Conservation (phyloP, 139 green algal genomes). For the Gonium pectorale region DNA sequence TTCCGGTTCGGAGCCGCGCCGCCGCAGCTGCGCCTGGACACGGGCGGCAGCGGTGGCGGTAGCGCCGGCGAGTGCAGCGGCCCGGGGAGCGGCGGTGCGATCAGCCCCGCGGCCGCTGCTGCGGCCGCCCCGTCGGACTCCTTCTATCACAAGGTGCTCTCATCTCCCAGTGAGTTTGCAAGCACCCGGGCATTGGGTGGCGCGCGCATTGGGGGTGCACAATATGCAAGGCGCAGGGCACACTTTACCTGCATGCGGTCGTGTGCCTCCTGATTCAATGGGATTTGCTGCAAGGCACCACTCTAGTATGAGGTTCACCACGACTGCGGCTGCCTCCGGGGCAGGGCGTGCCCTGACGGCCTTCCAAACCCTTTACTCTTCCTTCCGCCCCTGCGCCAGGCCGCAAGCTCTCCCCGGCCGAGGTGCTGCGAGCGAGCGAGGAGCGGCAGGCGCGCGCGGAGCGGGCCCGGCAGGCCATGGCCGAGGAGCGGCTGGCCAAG, state of each 20-base stretch:
- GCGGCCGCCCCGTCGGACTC: neutral
- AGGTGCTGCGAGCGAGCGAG: slow-evolving; percentile 45
- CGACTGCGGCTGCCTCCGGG: no score
- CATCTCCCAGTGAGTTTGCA: slow-evolving; percentile 18
- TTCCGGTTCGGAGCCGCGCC: slow-evolving; percentile 6
- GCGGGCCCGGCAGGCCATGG: slow-evolving; percentile 56
- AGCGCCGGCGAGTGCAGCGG: neutral
- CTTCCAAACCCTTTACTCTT: neutral
- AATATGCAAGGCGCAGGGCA: no score
- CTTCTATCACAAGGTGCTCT: slow-evolving; percentile 28
- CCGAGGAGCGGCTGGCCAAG: slow-evolving; percentile 53
- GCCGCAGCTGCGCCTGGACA: slow-evolving; percentile 17
- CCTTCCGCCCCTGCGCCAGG: slow-evolving; percentile 5
- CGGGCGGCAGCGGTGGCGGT: neutral
- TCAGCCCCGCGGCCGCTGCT: neutral
- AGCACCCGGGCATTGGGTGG: no score
- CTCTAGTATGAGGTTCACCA: no score
- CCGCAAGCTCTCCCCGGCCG: slow-evolving; percentile 46
- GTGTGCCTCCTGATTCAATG: no score
- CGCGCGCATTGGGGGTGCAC: no score
- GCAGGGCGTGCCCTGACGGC: no score
- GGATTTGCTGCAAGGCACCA: no score
- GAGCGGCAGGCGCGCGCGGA: slow-evolving; percentile 67
- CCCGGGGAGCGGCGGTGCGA: neutral
- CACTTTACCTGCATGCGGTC: no score